phyloP scores from a whole-genome alignment of 2,329 filamentous ascomycete species.

The Ophioceras dolichostomum region DNA sequence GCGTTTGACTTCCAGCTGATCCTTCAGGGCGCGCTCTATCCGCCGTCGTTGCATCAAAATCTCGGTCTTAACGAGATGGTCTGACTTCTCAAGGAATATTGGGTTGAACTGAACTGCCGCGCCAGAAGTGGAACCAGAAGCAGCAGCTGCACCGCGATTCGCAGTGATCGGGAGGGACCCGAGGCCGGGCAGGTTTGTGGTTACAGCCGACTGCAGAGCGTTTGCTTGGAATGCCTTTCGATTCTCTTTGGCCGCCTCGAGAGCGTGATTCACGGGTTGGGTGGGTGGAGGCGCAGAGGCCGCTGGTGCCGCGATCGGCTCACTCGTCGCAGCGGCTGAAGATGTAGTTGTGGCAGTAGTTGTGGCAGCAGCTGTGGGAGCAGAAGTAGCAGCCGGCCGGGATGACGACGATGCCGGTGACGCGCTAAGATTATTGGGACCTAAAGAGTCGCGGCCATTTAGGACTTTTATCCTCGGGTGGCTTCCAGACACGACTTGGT shows the following conservation, averaged over 20 bases:
- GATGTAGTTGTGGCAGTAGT: neutral
- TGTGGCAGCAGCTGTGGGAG: conserved; percentile 4
- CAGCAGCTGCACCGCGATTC: conserved; percentile 8
- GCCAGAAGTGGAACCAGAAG: conserved; percentile 17
- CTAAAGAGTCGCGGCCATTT: no score
- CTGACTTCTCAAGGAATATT: conserved; percentile 75
- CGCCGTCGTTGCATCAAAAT: conserved; percentile 67
- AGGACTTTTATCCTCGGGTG: conserved; percentile 51
- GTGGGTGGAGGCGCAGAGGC: no score
- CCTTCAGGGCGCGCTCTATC: conserved; percentile 64
- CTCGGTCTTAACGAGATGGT: conserved; percentile 72
- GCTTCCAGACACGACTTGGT: conserved; percentile 67
- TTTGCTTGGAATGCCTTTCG: conserved; percentile 22
- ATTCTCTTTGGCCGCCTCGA: no score
- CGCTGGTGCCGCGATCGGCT: no score
- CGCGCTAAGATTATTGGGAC: conserved; percentile 8
- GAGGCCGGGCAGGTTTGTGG: conserved; percentile 8
- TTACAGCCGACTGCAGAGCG: conserved; percentile 19
- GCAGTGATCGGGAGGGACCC: conserved; percentile 7
- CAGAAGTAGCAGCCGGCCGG: neutral
- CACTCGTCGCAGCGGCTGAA: no score
- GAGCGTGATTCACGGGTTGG: no score
- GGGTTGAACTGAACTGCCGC: conserved; percentile 61
- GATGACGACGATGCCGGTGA: conserved; percentile 1
- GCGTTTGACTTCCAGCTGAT: conserved; percentile 58